Evolutionary conservation across 306 rosid genomes (phyloP).

Genomic region (Ormosia emarginata): DNA sequence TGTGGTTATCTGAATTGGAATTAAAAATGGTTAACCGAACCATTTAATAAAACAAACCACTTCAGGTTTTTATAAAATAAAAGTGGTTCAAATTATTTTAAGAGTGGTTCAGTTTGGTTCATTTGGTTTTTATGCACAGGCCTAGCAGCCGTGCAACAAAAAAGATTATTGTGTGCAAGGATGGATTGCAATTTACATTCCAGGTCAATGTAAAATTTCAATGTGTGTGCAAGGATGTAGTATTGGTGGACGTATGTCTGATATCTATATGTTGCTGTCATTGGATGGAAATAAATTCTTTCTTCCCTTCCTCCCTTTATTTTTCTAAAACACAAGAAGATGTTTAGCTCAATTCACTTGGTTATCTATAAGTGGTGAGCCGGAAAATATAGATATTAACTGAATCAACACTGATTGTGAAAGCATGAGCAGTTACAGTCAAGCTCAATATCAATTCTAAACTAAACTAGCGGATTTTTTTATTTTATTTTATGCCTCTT

Average conservation of each 20-base stretch:
- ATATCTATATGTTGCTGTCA: neutral
- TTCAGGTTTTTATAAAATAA: no score
- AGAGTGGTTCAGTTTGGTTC: no score
- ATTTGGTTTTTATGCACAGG: no score
- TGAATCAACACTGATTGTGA: neutral
- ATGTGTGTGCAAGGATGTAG: neutral
- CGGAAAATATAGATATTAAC: neutral
- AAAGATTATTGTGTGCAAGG: no score
- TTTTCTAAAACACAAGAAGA: neutral
- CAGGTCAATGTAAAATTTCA: neutral
- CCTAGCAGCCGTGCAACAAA: no score
- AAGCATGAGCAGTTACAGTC: neutral
- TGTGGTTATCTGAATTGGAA: no score
- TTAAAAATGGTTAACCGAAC: no score
- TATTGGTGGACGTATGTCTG: neutral
- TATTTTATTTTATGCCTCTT: no score
- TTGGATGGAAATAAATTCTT: neutral
- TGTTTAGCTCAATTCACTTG: neutral
- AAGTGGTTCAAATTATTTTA: no score
- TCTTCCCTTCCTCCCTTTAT: neutral
- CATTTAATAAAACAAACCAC: no score
- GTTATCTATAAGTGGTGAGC: conserved; percentile 21
- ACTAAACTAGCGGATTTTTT: neutral
- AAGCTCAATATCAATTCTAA: neutral
- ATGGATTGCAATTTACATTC: neutral